Evolutionary conservation across 2,329 filamentous ascomycete species (phyloP), one percentile per base, ranked within the genome.

Genomic region (Aureobasidium pullulans): DNA sequence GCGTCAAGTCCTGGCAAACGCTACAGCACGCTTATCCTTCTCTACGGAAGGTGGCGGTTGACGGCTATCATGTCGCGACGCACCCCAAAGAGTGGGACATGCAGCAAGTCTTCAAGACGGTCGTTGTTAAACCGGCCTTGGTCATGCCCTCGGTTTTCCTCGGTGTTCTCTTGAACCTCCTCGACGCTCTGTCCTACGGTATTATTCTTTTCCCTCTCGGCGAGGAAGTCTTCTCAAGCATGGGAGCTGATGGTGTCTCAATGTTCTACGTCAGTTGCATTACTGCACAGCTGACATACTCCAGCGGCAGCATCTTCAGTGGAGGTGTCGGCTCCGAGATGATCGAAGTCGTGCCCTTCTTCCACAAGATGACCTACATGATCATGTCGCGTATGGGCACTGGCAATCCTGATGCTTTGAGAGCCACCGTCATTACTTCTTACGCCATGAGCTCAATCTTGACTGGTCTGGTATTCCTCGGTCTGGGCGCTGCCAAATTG

Each of bases 231-330:
- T 99, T 99, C 71, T 84, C 87, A 31, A 82, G 87, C 63, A 83
- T 97, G 6, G 94, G 93, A 1, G 87, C 93, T 0, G 93, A 96
- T 60, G 94, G 94, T 28, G 96, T 99, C 59, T 96, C 94, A 0
- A 96, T 99, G 74, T 99, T 97, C 76, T 99, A 97, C 72, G 89
- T 99, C 66, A 96, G 92, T 79, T 96, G 92, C 60, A 96, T 99
- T 63, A 83, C 97, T 42, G 89, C 94, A 0, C 94, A 99, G 71
- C 73, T 99, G 54, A 88, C 90, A 15, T 97, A 93, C 71, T 96
- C 93, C 0, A 86, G 85, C 3, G 88, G 90, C 0, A 96, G 92
- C 68, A 85, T 90, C 36, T 99, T 99, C 76, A 87, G 83, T 65
- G 93, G 94, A 15, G 91, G 90, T 3, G 85, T 99, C 61, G 94